phyloP scores from a whole-genome alignment of 2,329 filamentous ascomycete genomes.

The Aspergillus melleus region DNA sequence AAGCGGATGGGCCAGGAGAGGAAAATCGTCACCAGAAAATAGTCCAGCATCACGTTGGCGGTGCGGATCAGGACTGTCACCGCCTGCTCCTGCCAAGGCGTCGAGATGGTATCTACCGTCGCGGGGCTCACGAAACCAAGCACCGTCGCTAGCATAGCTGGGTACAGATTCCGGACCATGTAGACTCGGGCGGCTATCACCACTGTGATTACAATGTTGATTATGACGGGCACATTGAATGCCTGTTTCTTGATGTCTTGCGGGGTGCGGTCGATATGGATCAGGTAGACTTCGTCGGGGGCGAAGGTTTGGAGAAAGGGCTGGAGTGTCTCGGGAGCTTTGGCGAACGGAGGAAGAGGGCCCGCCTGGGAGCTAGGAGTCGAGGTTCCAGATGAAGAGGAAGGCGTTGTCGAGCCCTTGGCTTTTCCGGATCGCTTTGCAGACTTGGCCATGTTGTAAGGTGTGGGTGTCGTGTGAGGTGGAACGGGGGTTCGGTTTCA shows the following conservation, averaged over 20 bases:
- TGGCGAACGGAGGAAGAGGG: slow-evolving; percentile 67
- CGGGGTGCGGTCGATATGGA: slow-evolving; percentile 75
- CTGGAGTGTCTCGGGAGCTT: slow-evolving; percentile 61
- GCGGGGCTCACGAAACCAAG: slow-evolving; percentile 67
- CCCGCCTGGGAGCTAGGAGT: slow-evolving; percentile 35
- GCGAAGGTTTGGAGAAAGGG: slow-evolving; percentile 68
- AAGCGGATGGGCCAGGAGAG: slow-evolving; percentile 76
- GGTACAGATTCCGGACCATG: slow-evolving; percentile 71
- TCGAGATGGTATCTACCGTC: slow-evolving; percentile 60
- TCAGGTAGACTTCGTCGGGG: slow-evolving; percentile 73
- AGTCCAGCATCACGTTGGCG: slow-evolving; percentile 71
- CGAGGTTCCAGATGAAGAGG: slow-evolving; percentile 30
- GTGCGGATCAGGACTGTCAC: slow-evolving; percentile 62
- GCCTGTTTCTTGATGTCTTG: slow-evolving; percentile 74
- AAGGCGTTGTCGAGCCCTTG: slow-evolving; percentile 26
- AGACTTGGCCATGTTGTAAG: slow-evolving; percentile 37
- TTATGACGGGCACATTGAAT: slow-evolving; percentile 73
- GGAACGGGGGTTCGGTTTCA: neutral
- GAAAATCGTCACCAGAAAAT: slow-evolving; percentile 65
- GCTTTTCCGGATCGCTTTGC: slow-evolving; percentile 31
- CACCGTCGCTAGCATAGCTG: slow-evolving; percentile 62
- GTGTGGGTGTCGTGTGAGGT: neutral
- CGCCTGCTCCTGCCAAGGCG: slow-evolving; percentile 58
- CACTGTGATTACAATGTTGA: slow-evolving; percentile 69
- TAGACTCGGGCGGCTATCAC: slow-evolving; percentile 69